Base-by-base conservation (phyloP, 2,329 filamentous ascomycete species). In the Canariomyces notabilis region DNA sequence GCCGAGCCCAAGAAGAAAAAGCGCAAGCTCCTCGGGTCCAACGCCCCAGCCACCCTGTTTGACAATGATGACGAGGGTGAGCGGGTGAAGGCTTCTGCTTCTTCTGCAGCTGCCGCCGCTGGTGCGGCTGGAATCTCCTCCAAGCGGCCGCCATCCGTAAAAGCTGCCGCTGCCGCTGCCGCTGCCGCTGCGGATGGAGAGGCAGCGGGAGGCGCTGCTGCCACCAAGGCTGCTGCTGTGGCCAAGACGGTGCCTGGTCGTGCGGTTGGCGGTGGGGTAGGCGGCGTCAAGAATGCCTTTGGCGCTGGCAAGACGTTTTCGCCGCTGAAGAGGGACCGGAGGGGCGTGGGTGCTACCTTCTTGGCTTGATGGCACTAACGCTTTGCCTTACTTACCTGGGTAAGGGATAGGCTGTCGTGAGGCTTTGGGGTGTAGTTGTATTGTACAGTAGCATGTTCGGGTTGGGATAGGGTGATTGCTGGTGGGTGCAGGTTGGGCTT, bases 1-100 rank as follows among this genome's bases (percentile, higher is more conserved):
- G 18, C 15, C 44, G 69, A 74, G 53, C 68, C 64, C 6, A 77
- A 73, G 64, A 82, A 79, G 61, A 88, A 84, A 73, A 89, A 85
- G 71, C 79, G 85, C 52, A 90, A 88, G 65, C 67, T 88, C 5
- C 71, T 87, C 1, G 80, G 82, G 4, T 69, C 75, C 18, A 79
- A 76, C 38, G 79, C 80, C 53, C 85, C 80, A 9, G n/a, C n/a
- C n/a, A 86, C 80, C 3, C 62, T 93, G 5, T 88, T 91, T 56
- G 83, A 85, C 48, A 83, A 83, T 49, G 83, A 83, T 4, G 83
- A 85, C 7, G 78, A 78, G 49, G 67, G 61, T 21, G 60, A 58
- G 21, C 53, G 49, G 15, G 57, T 58, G 18, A 46, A 50, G 2
- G 52, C 46, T 6, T 38, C 42, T 6, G 46, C 49, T 12, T 37